Evolutionary conservation across 768 basidiomycete species (phyloP).

Genomic region (Auriscalpium microsporum): DNA sequence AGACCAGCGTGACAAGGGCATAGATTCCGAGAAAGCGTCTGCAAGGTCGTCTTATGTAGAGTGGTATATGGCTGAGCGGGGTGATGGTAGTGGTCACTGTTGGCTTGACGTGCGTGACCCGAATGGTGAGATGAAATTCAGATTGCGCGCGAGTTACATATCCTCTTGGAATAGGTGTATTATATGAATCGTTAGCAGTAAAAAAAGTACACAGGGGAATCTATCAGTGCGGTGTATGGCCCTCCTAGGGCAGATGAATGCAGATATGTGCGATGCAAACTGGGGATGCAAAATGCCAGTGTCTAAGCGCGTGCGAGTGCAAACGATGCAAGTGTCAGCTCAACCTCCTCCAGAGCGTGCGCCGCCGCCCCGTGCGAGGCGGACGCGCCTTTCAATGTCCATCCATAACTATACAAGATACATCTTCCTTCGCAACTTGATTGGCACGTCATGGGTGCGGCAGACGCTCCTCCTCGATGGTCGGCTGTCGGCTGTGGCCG

Average conservation of each 20-base stretch:
- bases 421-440: background rate
- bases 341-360: too few relatives aligned
- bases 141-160: too few relatives aligned
- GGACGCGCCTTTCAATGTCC: too few relatives aligned
- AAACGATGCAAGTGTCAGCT: background rate
- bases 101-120: too few relatives aligned
- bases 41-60: too few relatives aligned
- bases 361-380: too few relatives aligned
- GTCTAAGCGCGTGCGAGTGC: background rate
- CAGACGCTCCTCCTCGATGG: conserved; percentile 2
- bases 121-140: too few relatives aligned
- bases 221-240: conserved; percentile 1
- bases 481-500: conserved; percentile 1
- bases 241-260: background rate
- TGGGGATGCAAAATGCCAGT: background rate
- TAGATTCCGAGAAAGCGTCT: too few relatives aligned
- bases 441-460: background rate
- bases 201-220: conserved; percentile 6
- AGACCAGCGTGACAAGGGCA: too few relatives aligned
- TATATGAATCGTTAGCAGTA: background rate
- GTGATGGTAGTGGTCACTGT: too few relatives aligned
- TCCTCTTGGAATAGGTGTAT: background rate
- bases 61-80: too few relatives aligned
- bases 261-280: conserved; percentile 2
- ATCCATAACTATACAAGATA: background rate